Base-by-base conservation (phyloP, 2,329 filamentous ascomycete species). In the Trichoderma aggressivum region DNA sequence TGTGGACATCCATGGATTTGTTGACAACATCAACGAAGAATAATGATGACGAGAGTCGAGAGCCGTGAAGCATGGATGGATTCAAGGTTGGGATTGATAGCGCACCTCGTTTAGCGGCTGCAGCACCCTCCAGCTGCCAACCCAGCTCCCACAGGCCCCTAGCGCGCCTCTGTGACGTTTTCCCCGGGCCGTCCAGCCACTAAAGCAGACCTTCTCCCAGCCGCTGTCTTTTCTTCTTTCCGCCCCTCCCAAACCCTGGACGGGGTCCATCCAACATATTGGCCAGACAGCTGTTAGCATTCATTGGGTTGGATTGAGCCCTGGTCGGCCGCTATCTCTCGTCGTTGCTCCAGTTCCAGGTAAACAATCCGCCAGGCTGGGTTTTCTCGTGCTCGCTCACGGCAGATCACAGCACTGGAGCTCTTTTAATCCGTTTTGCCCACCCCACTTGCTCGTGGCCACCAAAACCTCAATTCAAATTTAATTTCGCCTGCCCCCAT, bases 91-190 rank as follows among this genome's bases (percentile, higher is more conserved):
- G 39, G 18, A 28, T 63, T 28, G 34, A 28, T 50, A 60, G 58
- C n/a, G 58, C 58, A 16, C 39, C 60, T 63, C 39, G 60, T 63
- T 50, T 62, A 62, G 21, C 47, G n/a, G 50, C 12, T 56, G 28
- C 47, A 62, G 58, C 58, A 36, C 58, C 58, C 58, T 61, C 58
- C 55, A 60, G 39, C 61, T 32, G 61, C 61, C 7, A 26, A 8
- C n/a, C 14, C n/a, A 30, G 26, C 34, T 32, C 61, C 43, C n/a
- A 21, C 43, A 50, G 61, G 39, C 18, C 39, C 39, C 36, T 53
- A 64, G 39, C 61, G 62, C 65, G 36, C 65, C 56, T 68, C 56
- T 61, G 65, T 68, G 65, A 68, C 65, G 65, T 68, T 68, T 68
- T 60, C 47, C 32, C 58, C 55, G 65, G 65, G 36, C 34, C 55